Base-by-base conservation (phyloP, 2,329 filamentous ascomycete genomes). In the Pseudopyrenochaeta lycopersici region DNA sequence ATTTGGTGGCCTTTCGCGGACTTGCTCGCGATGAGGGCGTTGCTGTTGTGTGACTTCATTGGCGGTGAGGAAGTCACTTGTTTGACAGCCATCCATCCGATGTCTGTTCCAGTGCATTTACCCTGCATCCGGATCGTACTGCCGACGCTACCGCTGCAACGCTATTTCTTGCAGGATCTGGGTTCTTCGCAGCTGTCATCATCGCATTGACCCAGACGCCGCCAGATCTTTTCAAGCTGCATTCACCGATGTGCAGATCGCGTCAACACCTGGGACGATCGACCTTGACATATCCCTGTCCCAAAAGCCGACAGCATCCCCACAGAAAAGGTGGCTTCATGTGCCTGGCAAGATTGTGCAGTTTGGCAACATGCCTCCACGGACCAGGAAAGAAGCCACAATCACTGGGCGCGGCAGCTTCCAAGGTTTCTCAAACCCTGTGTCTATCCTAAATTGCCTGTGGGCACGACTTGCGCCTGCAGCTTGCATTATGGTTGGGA, bases 121-220 rank as follows among this genome's bases (percentile, higher is more conserved):
- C 63, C 68, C 64, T 72, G 66, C 64, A 59, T 65, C 49, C 62
- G 60, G 61, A 62, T 61, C 58, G 30, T 56, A 62, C 54, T 67
- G 63, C 66, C 67, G 66, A 58, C 58, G 60, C 63, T 62, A 65
- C 56, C 42, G 53, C 60, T 65, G 63, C 62, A 56, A 47, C 64
- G 60, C 64, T 59, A 64, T 61, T 60, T 62, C 50, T 52, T 67
- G 65, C 66, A 71, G 64, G 64, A 70, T 71, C 63, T 73, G 60
- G 58, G 44, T 56, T 62, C 7, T 23, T 39, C 48, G 63, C 52
- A 62, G 57, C 58, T 64, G 66, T 65, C 66, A 70, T 59, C 61
- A 64, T 66, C 66, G 58, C 52, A 46, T 44, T 55, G 53, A 46
- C 60, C 44, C 54, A 54, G 18, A 21, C 57, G 56, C 60, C 61